Conservation (phyloP, 2,329 filamentous ascomycete species). For the Trichoderma harzianum region DNA sequence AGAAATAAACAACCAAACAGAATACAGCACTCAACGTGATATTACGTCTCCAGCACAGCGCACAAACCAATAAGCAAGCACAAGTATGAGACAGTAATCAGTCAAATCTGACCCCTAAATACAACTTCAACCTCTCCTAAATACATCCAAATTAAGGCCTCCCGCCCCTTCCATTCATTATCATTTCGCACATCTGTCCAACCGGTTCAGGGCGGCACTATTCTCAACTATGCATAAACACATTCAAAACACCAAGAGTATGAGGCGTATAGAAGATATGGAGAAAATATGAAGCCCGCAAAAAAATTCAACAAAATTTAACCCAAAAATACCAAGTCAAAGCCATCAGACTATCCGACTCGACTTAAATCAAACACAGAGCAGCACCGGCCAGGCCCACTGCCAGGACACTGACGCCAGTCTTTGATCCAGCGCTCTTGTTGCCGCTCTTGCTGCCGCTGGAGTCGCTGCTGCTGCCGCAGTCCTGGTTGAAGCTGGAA, state of each 20-base stretch:
- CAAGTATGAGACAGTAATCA: neutral
- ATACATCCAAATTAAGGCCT: neutral
- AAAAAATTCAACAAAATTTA: neutral
- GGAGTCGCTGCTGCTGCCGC: conserved; percentile 31
- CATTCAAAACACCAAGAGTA: conserved; percentile 1
- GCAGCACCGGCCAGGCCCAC: conserved; percentile 37
- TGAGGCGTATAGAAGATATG: neutral
- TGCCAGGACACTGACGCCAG: conserved; percentile 36
- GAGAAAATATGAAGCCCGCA: neutral
- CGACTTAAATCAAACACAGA: conserved; percentile 31
- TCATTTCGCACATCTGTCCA: conserved; percentile 13
- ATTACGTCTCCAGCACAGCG: neutral
- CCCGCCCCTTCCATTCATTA: neutral
- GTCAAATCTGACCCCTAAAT: neutral
- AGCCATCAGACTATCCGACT: neutral
- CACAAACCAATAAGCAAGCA: neutral
- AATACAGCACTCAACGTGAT: neutral
- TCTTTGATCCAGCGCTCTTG: conserved; percentile 32
- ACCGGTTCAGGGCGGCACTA: neutral
- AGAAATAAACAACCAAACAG: neutral
- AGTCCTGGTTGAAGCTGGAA: conserved; percentile 42
- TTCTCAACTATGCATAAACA: conserved; percentile 2
- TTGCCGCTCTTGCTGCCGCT: conserved; percentile 31
- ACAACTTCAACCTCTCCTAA: neutral
- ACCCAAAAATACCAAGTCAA: neutral